Percentiles rank a stretch among this genome's conserved stretches.
Conservation (phyloP, 768 basidiomycete species). For the Brasilioporus rufonigricans region DNA sequence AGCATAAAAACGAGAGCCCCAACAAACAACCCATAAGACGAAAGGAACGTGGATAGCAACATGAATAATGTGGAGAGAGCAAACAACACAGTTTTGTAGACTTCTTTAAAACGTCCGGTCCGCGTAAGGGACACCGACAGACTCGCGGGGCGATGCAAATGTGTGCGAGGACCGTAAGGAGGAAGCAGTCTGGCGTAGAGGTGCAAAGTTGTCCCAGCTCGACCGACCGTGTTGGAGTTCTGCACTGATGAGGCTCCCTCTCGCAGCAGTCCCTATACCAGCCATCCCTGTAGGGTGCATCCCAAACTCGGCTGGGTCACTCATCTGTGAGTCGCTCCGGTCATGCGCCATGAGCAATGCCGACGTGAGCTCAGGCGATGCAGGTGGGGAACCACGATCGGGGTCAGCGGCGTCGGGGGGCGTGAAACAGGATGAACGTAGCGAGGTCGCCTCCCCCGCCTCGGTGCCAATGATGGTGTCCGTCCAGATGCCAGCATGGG, state of each 20-base stretch:
- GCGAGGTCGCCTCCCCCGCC: constrained; percentile 13
- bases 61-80: not conserved
- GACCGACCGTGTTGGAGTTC: constrained; percentile 8
- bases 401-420: not conserved
- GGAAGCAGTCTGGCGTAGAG: constrained; percentile 2
- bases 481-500: constrained; percentile 20
- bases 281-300: constrained; percentile 36
- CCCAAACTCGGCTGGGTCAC: constrained; percentile 24
- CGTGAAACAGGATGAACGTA: constrained; percentile 11
- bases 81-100: too few species aligned
- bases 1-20: not conserved
- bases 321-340: constrained; percentile 10
- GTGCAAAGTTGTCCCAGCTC: constrained; percentile 13
- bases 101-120: constrained; percentile 10
- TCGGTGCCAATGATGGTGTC: constrained; percentile 32
- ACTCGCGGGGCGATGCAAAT: not conserved
- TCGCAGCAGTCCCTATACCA: constrained; percentile 43
- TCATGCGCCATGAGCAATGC: constrained; percentile 35
- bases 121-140: not conserved
- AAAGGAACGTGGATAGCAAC: not conserved
- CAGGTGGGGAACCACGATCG: constrained; percentile 22
- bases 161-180: constrained; percentile 7
- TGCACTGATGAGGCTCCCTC: constrained; percentile 30
- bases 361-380: constrained; percentile 27
- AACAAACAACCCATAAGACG: not conserved